A percentile compares a stretch with the other conserved stretches of the same genome.
phyloP scores from a whole-genome alignment of 257 asterid species.

The Striga asiatica region DNA sequence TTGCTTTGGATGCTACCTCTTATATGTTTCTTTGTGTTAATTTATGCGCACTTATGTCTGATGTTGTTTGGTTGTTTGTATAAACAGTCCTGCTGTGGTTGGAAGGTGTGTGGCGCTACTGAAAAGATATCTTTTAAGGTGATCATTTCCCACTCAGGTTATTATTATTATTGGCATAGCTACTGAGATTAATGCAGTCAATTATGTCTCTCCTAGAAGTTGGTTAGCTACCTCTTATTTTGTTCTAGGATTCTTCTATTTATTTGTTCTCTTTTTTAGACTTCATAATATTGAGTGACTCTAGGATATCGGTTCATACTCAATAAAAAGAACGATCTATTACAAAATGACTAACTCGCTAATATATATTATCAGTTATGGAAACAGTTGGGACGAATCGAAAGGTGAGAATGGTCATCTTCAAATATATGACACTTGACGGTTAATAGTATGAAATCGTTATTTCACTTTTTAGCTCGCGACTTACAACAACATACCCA shows the following conservation, averaged over 20 bases:
- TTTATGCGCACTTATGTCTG: slow-evolving; percentile 13
- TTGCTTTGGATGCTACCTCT: slow-evolving; percentile 1
- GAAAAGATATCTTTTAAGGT: slow-evolving; percentile 91
- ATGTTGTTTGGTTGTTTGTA: too few species aligned
- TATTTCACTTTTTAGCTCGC: neutral
- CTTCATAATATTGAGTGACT: neutral
- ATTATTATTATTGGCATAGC: too few species aligned
- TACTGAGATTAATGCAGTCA: too few species aligned
- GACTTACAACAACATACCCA: too few species aligned
- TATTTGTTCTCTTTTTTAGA: slow-evolving; percentile 6
- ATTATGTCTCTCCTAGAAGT: too few species aligned
- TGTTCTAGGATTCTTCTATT: too few species aligned
- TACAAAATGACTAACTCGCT: neutral
- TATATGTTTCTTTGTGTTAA: neutral
- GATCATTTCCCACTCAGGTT: slow-evolving; percentile 17
- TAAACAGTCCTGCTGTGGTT: slow-evolving; percentile 95
- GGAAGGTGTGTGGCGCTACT: slow-evolving; percentile 91
- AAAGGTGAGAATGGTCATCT: neutral
- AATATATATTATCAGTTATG: neutral
- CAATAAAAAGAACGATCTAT: neutral
- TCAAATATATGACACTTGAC: neutral
- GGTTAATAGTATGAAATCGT: neutral
- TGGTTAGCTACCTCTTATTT: too few species aligned
- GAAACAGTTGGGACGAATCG: neutral
- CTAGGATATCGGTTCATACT: slow-evolving; percentile 7